phyloP scores from a whole-genome alignment of 2,329 filamentous ascomycete species.

The Aspergillus neotritici region DNA sequence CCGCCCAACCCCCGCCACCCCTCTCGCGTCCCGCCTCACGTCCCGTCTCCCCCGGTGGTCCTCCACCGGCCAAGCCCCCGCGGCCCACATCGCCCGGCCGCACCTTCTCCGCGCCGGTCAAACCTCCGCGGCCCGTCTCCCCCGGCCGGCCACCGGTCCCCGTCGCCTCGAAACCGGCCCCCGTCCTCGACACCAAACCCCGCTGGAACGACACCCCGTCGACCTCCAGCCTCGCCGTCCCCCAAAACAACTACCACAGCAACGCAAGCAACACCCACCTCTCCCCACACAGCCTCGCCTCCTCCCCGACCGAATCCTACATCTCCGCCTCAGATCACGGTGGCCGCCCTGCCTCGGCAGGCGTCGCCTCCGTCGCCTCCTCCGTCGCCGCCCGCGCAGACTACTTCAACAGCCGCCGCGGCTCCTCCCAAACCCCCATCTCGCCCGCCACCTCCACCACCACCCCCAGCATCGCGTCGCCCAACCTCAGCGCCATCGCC shows the following conservation, averaged over 20 bases:
- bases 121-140: constrained; percentile 18
- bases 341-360: constrained; percentile 25
- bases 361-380: constrained; percentile 33
- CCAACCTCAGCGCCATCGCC: constrained; percentile 31
- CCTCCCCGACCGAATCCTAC: constrained; percentile 13
- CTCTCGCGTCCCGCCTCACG: constrained; percentile 34
- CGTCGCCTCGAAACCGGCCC: constrained; percentile 17
- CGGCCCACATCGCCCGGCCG: constrained; percentile 11
- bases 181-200: constrained; percentile 25
- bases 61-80: too few relatives aligned
- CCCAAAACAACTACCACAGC: background rate
- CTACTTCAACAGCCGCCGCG: constrained; percentile 40
- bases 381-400: constrained; percentile 32
- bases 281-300: constrained; percentile 7
- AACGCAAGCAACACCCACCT: background rate
- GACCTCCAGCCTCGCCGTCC: constrained; percentile 2
- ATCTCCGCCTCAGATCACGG: constrained; percentile 22
- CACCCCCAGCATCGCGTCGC: constrained; percentile 25
- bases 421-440: background rate
- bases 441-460: constrained; percentile 7
- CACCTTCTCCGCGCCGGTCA: constrained; percentile 10
- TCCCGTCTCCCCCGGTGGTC: constrained; percentile 11
- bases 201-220: constrained; percentile 16
- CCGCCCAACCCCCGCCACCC: constrained; percentile 24
- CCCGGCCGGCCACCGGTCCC: constrained; percentile 5